Percentiles rank a stretch among this genome's conserved stretches.
These are phyloP conservation scores for Plasmodium chabaudi DNA, from an alignment of 169 alveolate species.

Conservation along the genomic window DNA sequence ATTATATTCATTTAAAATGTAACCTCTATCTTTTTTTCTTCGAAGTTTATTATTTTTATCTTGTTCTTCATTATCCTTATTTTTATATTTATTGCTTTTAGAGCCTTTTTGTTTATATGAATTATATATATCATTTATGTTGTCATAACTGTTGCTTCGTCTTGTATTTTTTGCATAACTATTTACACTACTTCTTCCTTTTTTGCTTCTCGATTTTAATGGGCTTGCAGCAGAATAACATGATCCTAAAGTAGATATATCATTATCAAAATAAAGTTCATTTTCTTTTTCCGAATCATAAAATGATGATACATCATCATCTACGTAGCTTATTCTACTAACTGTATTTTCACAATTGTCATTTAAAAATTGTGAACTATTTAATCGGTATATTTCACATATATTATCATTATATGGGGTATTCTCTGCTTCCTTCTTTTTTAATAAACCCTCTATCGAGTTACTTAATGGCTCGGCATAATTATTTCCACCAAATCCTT, in stretches of 20 bases:
- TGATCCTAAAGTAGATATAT: constrained; percentile 53
- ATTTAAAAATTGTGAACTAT: constrained; percentile 43
- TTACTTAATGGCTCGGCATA: constrained; percentile 27
- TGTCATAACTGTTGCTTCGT: neutral
- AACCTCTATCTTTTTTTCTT: neutral
- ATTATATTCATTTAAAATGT: neutral
- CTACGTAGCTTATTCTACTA: constrained; percentile 69
- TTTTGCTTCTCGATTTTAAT: constrained; percentile 23
- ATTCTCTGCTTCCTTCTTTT: constrained; percentile 23
- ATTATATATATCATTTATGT: neutral
- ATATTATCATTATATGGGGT: constrained; percentile 19
- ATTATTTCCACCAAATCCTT: constrained; percentile 35
- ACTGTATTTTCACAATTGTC: constrained; percentile 39
- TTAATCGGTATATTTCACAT: constrained; percentile 58
- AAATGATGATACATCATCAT: constrained; percentile 72
- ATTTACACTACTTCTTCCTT: constrained; percentile 12
- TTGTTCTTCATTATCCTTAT: neutral
- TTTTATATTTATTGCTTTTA: neutral
- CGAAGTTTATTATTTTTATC: neutral
- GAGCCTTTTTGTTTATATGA: constrained; percentile 5
- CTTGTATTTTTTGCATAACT: neutral
- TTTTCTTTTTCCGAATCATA: constrained; percentile 69
- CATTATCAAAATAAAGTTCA: constrained; percentile 64
- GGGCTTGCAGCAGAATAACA: constrained; percentile 45
- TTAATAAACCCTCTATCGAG: constrained; percentile 12